These are phyloP conservation scores for Volvox reticuliferus DNA, from an alignment of 139 green algal genomes.

Conservation along the genomic window DNA sequence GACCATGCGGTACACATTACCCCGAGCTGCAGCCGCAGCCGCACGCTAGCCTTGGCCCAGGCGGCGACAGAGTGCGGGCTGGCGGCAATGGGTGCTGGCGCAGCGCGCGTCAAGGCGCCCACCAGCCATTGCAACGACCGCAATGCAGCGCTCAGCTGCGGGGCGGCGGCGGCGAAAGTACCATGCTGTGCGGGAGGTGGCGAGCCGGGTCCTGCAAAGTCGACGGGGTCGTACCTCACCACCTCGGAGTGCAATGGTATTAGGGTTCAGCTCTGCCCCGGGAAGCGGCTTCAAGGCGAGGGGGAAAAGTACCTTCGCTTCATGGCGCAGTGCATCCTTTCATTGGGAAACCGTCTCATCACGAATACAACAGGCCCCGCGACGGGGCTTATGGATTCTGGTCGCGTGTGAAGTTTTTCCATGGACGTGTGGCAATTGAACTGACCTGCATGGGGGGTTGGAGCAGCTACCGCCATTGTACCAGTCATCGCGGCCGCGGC, in stretches of 20 bases:
- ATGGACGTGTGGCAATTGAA: too few relatives aligned
- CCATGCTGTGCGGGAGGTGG: not conserved
- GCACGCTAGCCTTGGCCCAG: not conserved
- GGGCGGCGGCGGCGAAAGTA: not conserved
- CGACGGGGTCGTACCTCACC: not conserved
- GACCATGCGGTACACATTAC: conserved; percentile 7
- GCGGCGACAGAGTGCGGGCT: conserved; percentile 1
- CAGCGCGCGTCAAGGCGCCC: not conserved
- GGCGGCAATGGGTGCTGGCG: conserved; percentile 15
- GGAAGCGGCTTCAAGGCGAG: too few relatives aligned
- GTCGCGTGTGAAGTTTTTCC: too few relatives aligned
- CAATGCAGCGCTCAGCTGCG: conserved; percentile 5
- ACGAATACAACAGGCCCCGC: too few relatives aligned
- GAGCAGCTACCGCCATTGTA: not conserved
- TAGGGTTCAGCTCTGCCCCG: too few relatives aligned
- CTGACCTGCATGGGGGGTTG: too few relatives aligned
- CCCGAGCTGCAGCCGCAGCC: conserved; percentile 25
- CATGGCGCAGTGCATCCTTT: too few relatives aligned
- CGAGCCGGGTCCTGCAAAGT: not conserved
- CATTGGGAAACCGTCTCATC: too few relatives aligned
- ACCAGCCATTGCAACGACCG: conserved; percentile 25
- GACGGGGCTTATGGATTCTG: too few relatives aligned
- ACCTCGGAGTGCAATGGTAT: too few relatives aligned
- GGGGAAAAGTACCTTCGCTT: too few relatives aligned
- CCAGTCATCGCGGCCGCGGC: not conserved